Evolutionary conservation across 2,329 filamentous ascomycete genomes (phyloP), one percentile per base, ranked within the genome.

Genomic region (Eurotiales sp.): DNA sequence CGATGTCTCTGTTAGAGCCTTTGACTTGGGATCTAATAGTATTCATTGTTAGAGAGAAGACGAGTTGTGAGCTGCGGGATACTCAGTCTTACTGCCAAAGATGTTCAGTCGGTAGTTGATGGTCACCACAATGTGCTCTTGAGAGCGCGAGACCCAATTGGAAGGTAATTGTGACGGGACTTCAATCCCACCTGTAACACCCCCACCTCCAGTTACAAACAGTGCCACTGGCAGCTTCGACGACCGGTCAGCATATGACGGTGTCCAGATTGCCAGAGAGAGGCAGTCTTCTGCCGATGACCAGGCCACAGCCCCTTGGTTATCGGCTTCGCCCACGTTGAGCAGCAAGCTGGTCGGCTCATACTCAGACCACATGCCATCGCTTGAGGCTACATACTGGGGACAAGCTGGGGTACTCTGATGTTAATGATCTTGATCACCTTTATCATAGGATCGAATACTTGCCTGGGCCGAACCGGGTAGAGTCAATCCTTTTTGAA

Each of bases 251-350:
- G 54, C 59, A 1, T 58, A 58, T 7, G 60, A 55, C 7, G 73
- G 73, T 2, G 72, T 63, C 73, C 72, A 77, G 1, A 77, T 57
- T 43, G 68, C 71, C 8, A 74, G 56, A 2, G 64, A 68, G 29
- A 77, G 56, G 39, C 74, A 77, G 44, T 76, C 73, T 55, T 77
- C 74, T 8, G 63, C 58, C 1, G 61, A 58, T 11, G 61, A 58
- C 52, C 54, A 54, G 7, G 55, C 55, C 14, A 55, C 50, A 4
- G 55, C 49, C 0, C 56, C 58, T 45, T 49, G 50, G 30, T 51
- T 53, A 19, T 66, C 60, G 0, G 23, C 27, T 17, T 43, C 22
- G 39, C 39, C 39, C 6, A 41, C 39, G 8, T 21, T 41, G 39
- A 41, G 39, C n/a, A 41, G 17, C n/a, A 41, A n/a, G 17, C 41